Evolutionary conservation across 2,329 filamentous ascomycete species (phyloP), one percentile per base, ranked within the genome.

Genomic region (Exophiala spinifera): DNA sequence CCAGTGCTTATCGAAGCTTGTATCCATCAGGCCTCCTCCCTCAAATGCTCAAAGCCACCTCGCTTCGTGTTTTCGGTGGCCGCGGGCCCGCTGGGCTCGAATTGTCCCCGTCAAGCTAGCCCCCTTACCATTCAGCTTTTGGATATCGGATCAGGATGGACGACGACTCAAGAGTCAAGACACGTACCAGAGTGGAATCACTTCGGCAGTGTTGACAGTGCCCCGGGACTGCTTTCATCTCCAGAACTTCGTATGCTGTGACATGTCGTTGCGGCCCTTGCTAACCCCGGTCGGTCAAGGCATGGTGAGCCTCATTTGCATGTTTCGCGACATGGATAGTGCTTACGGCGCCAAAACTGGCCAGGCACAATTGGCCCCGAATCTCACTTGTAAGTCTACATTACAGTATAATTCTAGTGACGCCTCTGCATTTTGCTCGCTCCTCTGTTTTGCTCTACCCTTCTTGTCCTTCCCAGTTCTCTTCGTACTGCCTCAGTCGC

Each of bases 1-100:
- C 33, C 52, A 53, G 49, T 53, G 54, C 54, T 56, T 56, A 56
- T 49, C 49, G 54, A 56, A 53, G 54, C 54, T 56, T 56, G 49
- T 53, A 17, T 36, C 17, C 21, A 28, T 48, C 25, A 33, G 28
- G 28, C 28, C 3, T 31, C 28, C 28, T n/a, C n/a, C n/a, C n/a
- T n/a, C n/a, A n/a, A n/a, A n/a, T n/a, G n/a, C 28, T 31, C 7
- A 2, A 37, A 17, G 6, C 37, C 44, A 36, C 44, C 28, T 23
- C 17, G 13, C 43, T 45, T 23, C 47, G 49, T 31, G 28, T 31
- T 31, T 31, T 31, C 28, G 28, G 28, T 31, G 28, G 6, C 28
- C 28, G 28, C 28, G 28, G 8, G 28, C 3, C 28, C 28, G 28
- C 28, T 31, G 28, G 28, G 10, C 28, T 31, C 28, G 28, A 1